Base-by-base conservation (phyloP, 2,329 filamentous ascomycete genomes). In the Didymella segeticola region DNA sequence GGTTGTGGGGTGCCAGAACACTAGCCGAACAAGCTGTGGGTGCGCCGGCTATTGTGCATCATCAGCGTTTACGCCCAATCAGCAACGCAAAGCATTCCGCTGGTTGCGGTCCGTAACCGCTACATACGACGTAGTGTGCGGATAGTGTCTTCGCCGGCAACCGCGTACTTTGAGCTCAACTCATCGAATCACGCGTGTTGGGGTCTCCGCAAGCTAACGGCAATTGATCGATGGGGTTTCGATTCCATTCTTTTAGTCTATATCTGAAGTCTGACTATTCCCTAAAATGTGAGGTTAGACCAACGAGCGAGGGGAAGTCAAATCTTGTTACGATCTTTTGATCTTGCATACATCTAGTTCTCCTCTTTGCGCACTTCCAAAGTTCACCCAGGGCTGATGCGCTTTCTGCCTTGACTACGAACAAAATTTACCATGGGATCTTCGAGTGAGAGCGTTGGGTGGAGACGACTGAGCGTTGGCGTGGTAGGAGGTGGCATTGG, bases 401-500 rank as follows among this genome's bases (percentile, higher is more conserved):
- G 12, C 17, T 20, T 4, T 12, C 5, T 11, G 19, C 4, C 22
- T 11, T 19, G 2, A 36, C 33, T 1, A 20, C 33, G 4, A 7
- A 36, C 33, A 3, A 36, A 7, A 36, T 36, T 19, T 14, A 53
- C 11, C 11, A 54, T 63, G 58, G 53, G 43, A 10, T 55, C 56
- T 3, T 20, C 47, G 10, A 12, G 26, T 26, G 34, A 43, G 38
- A 52, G n/a, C n/a, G n/a, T 36, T 6, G 42, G 45, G 23, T 69
- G 64, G 64, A 53, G 72, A 26, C 50, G 42, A 12, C 56, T 69
- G 3, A 60, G 49, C 10, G 57, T 81, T 39, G 79, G 69, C 25
- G 72, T 83, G 2, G 66, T 83, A 22, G 81, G 82, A 17, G 81
- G 80, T 26, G 82, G 81, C 6, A 82, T 83, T 47, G 82, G 82